Conservation (phyloP, 169 alveolate genomes). For the Plasmodium gonderi region DNA sequence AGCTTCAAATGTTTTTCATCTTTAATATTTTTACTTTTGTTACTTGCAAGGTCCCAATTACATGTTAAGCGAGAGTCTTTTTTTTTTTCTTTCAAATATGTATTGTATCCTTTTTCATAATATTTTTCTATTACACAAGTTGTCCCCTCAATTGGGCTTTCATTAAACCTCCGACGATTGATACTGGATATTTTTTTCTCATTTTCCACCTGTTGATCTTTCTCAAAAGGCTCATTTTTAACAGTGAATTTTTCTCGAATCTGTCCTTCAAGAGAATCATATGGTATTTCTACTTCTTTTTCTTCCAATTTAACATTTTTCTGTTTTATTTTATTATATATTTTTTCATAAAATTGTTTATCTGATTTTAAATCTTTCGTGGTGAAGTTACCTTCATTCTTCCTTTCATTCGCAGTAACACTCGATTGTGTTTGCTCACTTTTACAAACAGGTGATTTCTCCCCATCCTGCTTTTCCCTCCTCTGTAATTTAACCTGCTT, state of each 20-base stretch:
- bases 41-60: not conserved
- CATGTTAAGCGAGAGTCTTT: not conserved
- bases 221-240: not conserved
- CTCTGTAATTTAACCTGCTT: not conserved
- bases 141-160: not conserved
- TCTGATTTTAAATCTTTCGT: not conserved
- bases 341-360: conserved; percentile 22
- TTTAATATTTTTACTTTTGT: not conserved
- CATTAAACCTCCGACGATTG: not conserved
- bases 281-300: not conserved
- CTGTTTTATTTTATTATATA: conserved; percentile 23
- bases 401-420: not conserved
- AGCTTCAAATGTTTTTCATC: conserved; percentile 29
- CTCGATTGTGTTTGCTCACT: not conserved
- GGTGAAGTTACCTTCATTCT: not conserved
- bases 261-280: not conserved
- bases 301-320: not conserved
- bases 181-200: not conserved
- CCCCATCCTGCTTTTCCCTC: not conserved
- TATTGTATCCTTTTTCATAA: not conserved
- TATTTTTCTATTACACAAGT: not conserved
- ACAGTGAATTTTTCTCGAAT: not conserved
- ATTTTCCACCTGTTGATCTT: not conserved
- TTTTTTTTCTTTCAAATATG: not conserved
- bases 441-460: not conserved